Evolutionary conservation across 345 rosid genomes (phyloP).

Genomic region (Aquilaria malaccensis): DNA sequence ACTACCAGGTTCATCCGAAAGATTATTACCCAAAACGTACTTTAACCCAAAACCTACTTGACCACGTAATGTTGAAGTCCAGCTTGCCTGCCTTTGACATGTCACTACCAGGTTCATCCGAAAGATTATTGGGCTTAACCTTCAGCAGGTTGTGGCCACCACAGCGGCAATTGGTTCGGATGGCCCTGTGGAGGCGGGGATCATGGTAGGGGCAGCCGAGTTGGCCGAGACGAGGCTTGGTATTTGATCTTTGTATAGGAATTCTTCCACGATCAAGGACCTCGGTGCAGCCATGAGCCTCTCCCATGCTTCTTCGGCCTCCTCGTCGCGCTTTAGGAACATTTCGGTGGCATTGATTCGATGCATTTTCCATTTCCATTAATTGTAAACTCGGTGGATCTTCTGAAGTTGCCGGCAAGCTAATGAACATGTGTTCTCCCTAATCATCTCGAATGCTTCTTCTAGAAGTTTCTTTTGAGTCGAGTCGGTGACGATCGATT

Average conservation of each 20-base stretch:
- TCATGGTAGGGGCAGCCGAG: slow-evolving; percentile 14
- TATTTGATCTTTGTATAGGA: slow-evolving; percentile 24
- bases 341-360: slow-evolving; percentile 25
- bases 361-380: no score
- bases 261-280: slow-evolving; percentile 37
- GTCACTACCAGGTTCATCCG: neutral
- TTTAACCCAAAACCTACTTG: no score
- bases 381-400: no score
- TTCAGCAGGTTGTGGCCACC: slow-evolving; percentile 31
- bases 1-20: no score
- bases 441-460: slow-evolving; percentile 32
- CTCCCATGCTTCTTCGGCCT: slow-evolving; percentile 66
- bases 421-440: no score
- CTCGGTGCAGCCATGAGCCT: slow-evolving; percentile 46
- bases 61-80: no score
- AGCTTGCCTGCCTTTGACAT: no score
- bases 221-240: slow-evolving; percentile 26
- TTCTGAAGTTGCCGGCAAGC: rapidly evolving
- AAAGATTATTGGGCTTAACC: slow-evolving; percentile 5
- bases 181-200: slow-evolving; percentile 22
- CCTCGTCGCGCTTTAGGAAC: slow-evolving; percentile 41
- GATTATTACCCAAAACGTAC: no score
- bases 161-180: slow-evolving; percentile 30
- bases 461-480: slow-evolving; percentile 31
- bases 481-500: slow-evolving; percentile 16